Evolutionary conservation across 176 grass and related monocot species (phyloP).

Genomic region (Musa itinerans): DNA sequence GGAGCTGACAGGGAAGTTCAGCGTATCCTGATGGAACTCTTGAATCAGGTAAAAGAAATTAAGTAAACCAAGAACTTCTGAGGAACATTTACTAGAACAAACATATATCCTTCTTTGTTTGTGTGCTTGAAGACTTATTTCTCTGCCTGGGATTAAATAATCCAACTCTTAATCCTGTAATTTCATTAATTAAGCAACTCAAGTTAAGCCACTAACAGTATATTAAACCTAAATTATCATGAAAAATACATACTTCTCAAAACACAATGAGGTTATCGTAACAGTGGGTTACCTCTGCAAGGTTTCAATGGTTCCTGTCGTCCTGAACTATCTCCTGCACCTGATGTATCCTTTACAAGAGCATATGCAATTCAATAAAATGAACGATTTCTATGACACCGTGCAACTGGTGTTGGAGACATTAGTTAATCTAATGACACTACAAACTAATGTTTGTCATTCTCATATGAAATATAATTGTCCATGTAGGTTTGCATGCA

Average conservation of each 20-base stretch:
- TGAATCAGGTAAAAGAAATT: conserved; percentile 67
- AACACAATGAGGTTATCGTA: too few relatives aligned
- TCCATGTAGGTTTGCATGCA: background rate
- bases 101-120: background rate
- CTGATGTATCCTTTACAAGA: too few relatives aligned
- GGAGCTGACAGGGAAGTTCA: conserved; percentile 97
- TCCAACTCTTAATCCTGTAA: too few relatives aligned
- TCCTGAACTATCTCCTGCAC: too few relatives aligned
- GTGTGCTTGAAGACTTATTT: background rate
- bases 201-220: too few relatives aligned
- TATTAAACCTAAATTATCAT: too few relatives aligned
- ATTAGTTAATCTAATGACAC: background rate
- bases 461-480: conserved; percentile 1
- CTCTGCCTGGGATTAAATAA: too few relatives aligned
- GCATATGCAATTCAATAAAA: too few relatives aligned
- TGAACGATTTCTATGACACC: background rate
- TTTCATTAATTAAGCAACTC: too few relatives aligned
- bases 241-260: too few relatives aligned
- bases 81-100: background rate
- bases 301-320: background rate
- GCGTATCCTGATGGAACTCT: conserved; percentile 97
- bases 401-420: background rate
- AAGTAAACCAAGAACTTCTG: background rate
- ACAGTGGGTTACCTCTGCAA: background rate
- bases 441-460: background rate